These are phyloP conservation scores for Climacium dendroides DNA, from an alignment of 225 moss, liverwort and hornwort species.

Conservation along the genomic window DNA sequence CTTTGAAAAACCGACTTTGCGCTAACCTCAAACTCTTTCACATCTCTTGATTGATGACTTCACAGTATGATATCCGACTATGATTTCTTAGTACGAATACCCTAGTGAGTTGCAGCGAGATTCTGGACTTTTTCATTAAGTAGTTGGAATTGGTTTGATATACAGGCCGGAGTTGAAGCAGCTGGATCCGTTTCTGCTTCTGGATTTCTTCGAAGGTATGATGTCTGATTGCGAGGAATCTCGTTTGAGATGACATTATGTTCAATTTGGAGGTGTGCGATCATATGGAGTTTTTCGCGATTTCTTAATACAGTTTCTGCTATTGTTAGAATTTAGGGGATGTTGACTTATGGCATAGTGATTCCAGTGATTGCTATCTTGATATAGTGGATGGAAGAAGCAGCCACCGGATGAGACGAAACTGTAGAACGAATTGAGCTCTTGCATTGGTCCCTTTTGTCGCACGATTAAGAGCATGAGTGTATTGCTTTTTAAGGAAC, in stretches of 20 bases:
- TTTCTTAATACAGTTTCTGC: background rate
- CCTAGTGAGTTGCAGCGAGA: background rate
- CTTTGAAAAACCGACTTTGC: background rate
- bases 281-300: background rate
- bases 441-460: constrained; percentile 25
- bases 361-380: background rate
- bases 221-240: background rate
- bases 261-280: background rate
- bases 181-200: constrained; percentile 77
- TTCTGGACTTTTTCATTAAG: background rate
- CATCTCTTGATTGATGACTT: background rate
- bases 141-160: background rate
- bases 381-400: constrained; percentile 32
- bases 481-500: background rate
- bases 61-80: no score
- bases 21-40: background rate
- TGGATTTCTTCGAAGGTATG: constrained; percentile 68
- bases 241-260: background rate
- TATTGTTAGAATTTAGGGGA: background rate
- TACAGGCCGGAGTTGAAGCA: constrained; percentile 84
- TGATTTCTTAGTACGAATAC: background rate
- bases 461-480: background rate
- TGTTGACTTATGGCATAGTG: background rate
- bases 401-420: constrained; percentile 9
- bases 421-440: constrained; percentile 28